Evolutionary conservation across 2,329 filamentous ascomycete genomes (phyloP).

Genomic region (Dichotomopilus funicola): DNA sequence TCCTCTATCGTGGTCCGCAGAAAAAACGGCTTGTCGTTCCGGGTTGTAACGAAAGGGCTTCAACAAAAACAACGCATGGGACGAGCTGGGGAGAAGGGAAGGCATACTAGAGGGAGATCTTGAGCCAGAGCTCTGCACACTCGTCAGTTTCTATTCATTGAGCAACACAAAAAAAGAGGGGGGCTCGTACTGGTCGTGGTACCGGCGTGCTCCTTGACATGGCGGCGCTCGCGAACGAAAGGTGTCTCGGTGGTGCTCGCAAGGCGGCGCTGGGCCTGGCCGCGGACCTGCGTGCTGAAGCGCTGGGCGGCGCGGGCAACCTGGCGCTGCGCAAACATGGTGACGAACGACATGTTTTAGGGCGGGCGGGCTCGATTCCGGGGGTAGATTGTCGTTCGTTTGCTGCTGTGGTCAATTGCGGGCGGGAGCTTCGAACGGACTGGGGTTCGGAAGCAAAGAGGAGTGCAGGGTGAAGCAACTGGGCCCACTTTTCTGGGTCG

Average conservation of each 20-base stretch:
- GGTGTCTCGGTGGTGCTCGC: conserved; percentile 72
- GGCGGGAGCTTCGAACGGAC: conserved; percentile 3
- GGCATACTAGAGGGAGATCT: conserved; percentile 90
- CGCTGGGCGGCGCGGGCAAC: conserved; percentile 35
- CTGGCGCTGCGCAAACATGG: conserved; percentile 17
- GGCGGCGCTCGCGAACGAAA: conserved; percentile 87
- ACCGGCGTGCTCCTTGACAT: conserved; percentile 84
- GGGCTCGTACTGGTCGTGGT: conserved; percentile 66
- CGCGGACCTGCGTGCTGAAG: conserved; percentile 53
- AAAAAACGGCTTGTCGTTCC: neutral
- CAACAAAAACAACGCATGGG: conserved; percentile 19
- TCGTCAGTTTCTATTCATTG: conserved; percentile 28
- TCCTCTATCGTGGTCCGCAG: neutral
- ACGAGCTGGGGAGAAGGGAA: conserved; percentile 8
- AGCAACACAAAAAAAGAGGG: neutral
- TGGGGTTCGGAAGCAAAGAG: conserved; percentile 8
- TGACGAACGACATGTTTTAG: conserved; percentile 6
- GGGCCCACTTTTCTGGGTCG: conserved; percentile 18
- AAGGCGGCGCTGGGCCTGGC: conserved; percentile 61
- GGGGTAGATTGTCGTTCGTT: conserved; percentile 1
- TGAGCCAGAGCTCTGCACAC: conserved; percentile 78
- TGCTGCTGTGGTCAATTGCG: conserved; percentile 6
- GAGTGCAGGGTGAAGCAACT: conserved; percentile 18
- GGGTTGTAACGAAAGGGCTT: neutral
- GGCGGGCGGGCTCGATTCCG: conserved; percentile 4